Conservation (phyloP, 148 eudicot species). For the Fagopyrum esculentum region DNA sequence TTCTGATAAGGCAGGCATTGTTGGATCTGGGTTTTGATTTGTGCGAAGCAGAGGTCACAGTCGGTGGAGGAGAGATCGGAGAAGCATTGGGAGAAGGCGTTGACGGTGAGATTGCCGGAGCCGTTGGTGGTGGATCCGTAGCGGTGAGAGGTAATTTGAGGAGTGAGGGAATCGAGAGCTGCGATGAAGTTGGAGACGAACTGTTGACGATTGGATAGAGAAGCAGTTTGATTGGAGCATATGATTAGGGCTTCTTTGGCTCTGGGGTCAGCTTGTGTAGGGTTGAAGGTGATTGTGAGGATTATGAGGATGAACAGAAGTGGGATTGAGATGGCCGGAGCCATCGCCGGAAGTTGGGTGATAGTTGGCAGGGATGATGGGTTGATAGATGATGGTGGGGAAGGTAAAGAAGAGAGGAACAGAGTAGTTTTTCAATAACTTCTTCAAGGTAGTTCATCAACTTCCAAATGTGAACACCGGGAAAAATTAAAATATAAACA, state of each 20-base stretch:
- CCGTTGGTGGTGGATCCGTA: conserved; percentile 21
- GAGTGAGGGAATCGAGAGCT: conserved; percentile 24
- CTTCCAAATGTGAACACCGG: background rate
- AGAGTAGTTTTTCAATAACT: background rate
- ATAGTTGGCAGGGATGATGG: background rate
- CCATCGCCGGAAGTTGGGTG: background rate
- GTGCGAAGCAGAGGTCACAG: conserved; percentile 21
- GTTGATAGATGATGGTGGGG: background rate
- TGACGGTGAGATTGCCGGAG: conserved; percentile 19
- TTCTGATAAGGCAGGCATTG: conserved; percentile 27
- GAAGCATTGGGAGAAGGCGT: conserved; percentile 19
- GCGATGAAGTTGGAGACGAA: conserved; percentile 31
- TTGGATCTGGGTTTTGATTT: conserved; percentile 31
- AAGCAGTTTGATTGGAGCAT: conserved; percentile 32
- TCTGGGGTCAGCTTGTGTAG: conserved; percentile 27
- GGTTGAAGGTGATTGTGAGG: background rate
- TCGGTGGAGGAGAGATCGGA: conserved; percentile 20
- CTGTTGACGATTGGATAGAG: conserved; percentile 22
- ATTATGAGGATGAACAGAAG: background rate
- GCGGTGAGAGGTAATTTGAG: conserved; percentile 12
- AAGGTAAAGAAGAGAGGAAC: background rate
- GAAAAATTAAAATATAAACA: too few relatives aligned
- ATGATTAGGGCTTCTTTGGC: conserved; percentile 28
- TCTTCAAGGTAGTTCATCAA: background rate
- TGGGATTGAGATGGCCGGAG: background rate